Conservation (phyloP, 768 basidiomycete species). For the Rubroboletus satanas region DNA sequence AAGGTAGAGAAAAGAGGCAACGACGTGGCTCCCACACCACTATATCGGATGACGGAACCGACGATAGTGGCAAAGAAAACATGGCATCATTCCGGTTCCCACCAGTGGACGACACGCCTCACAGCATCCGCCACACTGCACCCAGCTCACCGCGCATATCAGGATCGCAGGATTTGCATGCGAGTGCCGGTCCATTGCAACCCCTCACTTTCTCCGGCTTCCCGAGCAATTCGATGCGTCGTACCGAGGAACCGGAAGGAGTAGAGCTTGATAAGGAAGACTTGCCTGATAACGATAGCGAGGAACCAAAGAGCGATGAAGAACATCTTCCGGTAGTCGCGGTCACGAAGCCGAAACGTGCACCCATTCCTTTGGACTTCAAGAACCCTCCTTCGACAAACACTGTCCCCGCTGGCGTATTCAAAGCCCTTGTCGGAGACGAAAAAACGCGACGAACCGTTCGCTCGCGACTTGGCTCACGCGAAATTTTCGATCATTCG, state of each 20-base stretch:
- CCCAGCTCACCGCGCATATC: constrained; percentile 37
- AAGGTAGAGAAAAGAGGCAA: constrained; percentile 81
- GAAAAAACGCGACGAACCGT: constrained; percentile 67
- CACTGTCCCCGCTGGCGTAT: constrained; percentile 80
- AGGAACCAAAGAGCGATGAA: constrained; percentile 17
- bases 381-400: constrained; percentile 59
- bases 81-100: constrained; percentile 82
- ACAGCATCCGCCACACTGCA: constrained; percentile 45
- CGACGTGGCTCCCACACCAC: constrained; percentile 47
- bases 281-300: not conserved
- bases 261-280: constrained; percentile 11
- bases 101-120: constrained; percentile 45
- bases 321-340: constrained; percentile 12
- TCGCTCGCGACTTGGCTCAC: constrained; percentile 73
- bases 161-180: constrained; percentile 21
- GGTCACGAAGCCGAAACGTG: constrained; percentile 48
- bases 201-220: constrained; percentile 70
- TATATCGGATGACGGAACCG: constrained; percentile 33
- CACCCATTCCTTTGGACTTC: constrained; percentile 80
- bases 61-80: constrained; percentile 52
- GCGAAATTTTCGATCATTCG: constrained; percentile 67
- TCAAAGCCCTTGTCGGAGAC: constrained; percentile 72
- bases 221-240: constrained; percentile 36
- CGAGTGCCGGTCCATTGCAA: constrained; percentile 24
- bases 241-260: constrained; percentile 8